phyloP scores from a whole-genome alignment of 345 rosid genomes.

The Trapa incisa region DNA sequence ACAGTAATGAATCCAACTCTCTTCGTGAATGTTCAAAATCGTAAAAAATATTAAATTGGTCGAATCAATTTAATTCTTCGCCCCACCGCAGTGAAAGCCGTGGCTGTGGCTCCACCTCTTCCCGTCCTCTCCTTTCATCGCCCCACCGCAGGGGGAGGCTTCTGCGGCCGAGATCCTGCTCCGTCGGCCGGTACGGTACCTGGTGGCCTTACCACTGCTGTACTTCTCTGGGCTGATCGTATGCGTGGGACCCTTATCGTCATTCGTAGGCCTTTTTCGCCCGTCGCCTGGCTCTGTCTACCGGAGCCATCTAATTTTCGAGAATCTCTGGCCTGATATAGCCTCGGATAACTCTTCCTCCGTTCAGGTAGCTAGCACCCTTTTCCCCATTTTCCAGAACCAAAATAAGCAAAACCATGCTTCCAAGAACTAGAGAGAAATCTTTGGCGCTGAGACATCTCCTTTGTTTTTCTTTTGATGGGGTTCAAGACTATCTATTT shows the following conservation, averaged over 20 bases:
- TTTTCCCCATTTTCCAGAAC: background rate
- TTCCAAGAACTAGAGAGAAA: background rate
- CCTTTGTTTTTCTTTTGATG: background rate
- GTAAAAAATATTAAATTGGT: too few species aligned
- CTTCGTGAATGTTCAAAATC: too few species aligned
- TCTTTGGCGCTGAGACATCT: background rate
- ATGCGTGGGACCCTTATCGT: constrained; percentile 76
- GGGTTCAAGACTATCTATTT: too few species aligned
- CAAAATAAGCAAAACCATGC: background rate
- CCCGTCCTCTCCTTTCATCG: constrained; percentile 65
- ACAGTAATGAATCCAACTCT: too few species aligned
- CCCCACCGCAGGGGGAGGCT: constrained; percentile 45
- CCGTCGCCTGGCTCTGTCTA: constrained; percentile 63
- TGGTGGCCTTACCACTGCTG: constrained; percentile 45
- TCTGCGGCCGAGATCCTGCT: constrained; percentile 33
- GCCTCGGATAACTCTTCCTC: constrained; percentile 55
- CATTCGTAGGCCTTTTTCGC: constrained; percentile 31
- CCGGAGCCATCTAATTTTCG: constrained; percentile 63
- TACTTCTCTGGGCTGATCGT: constrained; percentile 63
- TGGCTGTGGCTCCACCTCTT: constrained; percentile 44
- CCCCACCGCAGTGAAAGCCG: constrained; percentile 11
- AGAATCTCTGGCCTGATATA: constrained; percentile 58
- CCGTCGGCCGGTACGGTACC: constrained; percentile 52
- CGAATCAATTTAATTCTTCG: too few species aligned
- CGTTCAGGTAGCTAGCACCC: constrained; percentile 29